Evolutionary conservation across 164 flowering plant species (phyloP).

Genomic region (Magnolia officinalis): DNA sequence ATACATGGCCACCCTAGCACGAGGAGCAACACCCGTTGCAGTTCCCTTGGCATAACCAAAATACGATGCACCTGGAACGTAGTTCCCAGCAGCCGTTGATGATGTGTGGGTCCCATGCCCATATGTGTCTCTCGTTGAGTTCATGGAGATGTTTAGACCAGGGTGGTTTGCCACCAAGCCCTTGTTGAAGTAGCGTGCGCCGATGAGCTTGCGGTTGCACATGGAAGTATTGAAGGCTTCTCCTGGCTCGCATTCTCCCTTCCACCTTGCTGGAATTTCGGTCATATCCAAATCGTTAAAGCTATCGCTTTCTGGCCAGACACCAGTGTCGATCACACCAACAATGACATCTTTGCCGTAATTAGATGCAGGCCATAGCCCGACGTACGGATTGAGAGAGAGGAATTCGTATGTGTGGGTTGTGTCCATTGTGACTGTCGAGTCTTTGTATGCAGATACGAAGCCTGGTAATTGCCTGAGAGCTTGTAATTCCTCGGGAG

Average conservation of each 20-base stretch:
- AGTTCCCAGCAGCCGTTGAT: constrained; percentile 15
- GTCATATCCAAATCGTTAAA: constrained; percentile 12
- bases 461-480: constrained; percentile 10
- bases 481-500: constrained; percentile 1
- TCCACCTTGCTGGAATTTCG: constrained; percentile 15
- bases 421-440: constrained; percentile 6
- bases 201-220: constrained; percentile 23
- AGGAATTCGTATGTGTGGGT: constrained; percentile 18
- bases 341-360: constrained; percentile 20
- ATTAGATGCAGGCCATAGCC: constrained; percentile 17
- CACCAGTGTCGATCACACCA: constrained; percentile 19
- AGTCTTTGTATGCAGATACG: constrained; percentile 5
- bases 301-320: constrained; percentile 28
- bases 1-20: constrained; percentile 63
- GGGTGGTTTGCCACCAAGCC: not conserved
- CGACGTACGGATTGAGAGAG: constrained; percentile 3
- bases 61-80: constrained; percentile 6
- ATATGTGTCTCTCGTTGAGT: constrained; percentile 11
- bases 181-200: constrained; percentile 17
- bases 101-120: constrained; percentile 25
- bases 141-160: constrained; percentile 9
- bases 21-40: constrained; percentile 56
- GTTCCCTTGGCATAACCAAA: constrained; percentile 39
- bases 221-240: constrained; percentile 37
- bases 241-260: constrained; percentile 18